Base-by-base conservation (phyloP, 345 rosid genomes). In the Aegle marmelos region DNA sequence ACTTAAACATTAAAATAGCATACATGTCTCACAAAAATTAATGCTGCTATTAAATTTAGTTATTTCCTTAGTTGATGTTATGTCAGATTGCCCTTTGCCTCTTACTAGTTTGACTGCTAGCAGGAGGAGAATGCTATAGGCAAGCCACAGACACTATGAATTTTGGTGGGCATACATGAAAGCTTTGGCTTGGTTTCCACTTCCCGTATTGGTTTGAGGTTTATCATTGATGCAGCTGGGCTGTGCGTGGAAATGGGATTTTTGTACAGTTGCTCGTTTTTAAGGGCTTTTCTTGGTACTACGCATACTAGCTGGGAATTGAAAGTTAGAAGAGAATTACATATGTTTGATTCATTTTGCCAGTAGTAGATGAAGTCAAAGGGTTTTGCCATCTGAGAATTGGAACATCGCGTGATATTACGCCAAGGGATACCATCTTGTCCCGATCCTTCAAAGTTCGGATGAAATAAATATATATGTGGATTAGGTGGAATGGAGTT, bases 121-220 rank as follows among this genome's bases (percentile, higher is more conserved):
- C 91, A 87, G 91, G 87, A 79, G 68, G 88, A 87, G 82, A 82
- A 80, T 67, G 79, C 70, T 59, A 33, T 77, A 62, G 48, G 60
- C 78, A 74, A 79, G 69, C 71, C 65, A 60, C 81, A 64, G 69
- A 77, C 56, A 54, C 86, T 82, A 78, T 81, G 81, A 80, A 73
- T 56, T 68, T 19, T 31, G 25, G 69, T 76, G 53, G 24, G 45
- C 21, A 77, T 58, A 31, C 9, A 56, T 39, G 66, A 60, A 59
- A 77, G 34, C 16, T 53, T 54, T 25, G 73, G 69, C 66, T 5
- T 68, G 57, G 67, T 45, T 54, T 37, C 65, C 37, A 30, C 31
- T 27, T 36, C 13, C 61, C 34, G 19, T 54, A 48, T 72, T 57
- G 69, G 61, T 68, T 75, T 25, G 77, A 72, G 76, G 65, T 36